phyloP scores from a whole-genome alignment of 257 asterid species.

The Ilex aquifolium region DNA sequence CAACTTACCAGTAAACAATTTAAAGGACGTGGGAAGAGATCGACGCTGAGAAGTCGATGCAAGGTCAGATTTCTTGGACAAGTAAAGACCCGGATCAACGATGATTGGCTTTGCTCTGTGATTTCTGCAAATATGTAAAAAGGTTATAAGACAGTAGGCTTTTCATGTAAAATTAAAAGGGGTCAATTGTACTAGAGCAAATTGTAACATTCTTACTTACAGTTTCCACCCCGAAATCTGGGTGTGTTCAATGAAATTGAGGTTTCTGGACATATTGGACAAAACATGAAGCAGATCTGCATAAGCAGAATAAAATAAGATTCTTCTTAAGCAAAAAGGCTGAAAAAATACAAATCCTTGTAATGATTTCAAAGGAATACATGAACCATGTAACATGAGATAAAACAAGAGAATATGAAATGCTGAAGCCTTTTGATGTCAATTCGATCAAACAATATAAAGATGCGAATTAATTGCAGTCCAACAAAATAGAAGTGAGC shows the following conservation, averaged over 20 bases:
- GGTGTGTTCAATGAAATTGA: slow-evolving; percentile 87
- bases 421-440: no score
- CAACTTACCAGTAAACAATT: slow-evolving; percentile 76
- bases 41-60: slow-evolving; percentile 88
- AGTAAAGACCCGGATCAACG: slow-evolving; percentile 90
- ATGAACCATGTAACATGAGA: no score
- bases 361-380: no score
- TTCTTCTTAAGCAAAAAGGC: neutral
- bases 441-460: no score
- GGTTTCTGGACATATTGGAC: slow-evolving; percentile 74
- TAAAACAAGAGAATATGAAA: no score
- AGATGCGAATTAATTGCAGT: no score
- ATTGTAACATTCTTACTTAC: slow-evolving; percentile 38
- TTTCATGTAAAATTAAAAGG: neutral
- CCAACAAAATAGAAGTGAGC: no score
- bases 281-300: slow-evolving; percentile 88
- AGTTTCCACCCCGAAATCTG: slow-evolving; percentile 92
- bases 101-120: slow-evolving; percentile 94
- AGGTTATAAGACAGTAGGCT: neutral
- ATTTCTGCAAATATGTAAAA: slow-evolving; percentile 42
- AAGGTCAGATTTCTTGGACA: slow-evolving; percentile 82
- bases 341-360: neutral
- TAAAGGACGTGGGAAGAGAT: slow-evolving; percentile 82
- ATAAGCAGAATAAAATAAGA: slow-evolving; percentile 17
- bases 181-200: neutral